Percentiles rank a stretch among this genome's conserved stretches.
These are phyloP conservation scores for Saksenaea oblongispora DNA, from an alignment of 371 early-diverging fungal genomes.

Conservation along the genomic window DNA sequence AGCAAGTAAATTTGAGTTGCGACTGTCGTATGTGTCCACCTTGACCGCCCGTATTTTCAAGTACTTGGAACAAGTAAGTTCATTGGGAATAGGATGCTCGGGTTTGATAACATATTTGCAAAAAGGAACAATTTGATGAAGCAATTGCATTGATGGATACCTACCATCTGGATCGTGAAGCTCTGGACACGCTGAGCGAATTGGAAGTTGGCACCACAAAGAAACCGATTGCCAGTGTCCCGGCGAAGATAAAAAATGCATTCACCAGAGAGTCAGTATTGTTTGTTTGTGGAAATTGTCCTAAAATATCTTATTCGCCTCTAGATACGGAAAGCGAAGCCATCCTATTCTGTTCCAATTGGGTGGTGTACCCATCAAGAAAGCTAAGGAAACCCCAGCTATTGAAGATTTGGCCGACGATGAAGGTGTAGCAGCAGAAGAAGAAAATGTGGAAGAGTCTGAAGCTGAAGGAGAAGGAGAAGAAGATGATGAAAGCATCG, in stretches of 20 bases:
- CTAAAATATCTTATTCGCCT: constrained; percentile 3
- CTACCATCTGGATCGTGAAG: constrained; percentile 89
- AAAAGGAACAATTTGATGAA: constrained; percentile 63
- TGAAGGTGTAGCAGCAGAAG: not conserved
- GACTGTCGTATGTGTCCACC: constrained; percentile 82
- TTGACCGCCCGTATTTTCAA: constrained; percentile 65
- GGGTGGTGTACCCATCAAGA: not conserved
- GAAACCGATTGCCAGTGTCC: constrained; percentile 58
- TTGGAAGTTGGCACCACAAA: constrained; percentile 51
- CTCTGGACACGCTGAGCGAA: constrained; percentile 84
- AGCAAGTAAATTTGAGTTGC: constrained; percentile 83
- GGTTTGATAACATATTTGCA: constrained; percentile 9
- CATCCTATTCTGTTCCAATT: not conserved
- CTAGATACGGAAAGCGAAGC: not conserved
- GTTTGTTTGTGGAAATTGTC: not conserved
- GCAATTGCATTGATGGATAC: constrained; percentile 87
- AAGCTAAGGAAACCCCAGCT: not conserved
- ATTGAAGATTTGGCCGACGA: not conserved
- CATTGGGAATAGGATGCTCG: constrained; percentile 5
- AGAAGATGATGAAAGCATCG: not conserved
- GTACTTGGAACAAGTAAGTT: constrained; percentile 61
- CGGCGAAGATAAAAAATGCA: constrained; percentile 71
- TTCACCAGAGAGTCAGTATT: constrained; percentile 77
- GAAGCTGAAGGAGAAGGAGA: not conserved
- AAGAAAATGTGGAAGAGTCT: not conserved